Conservation (phyloP, 371 early-diverging fungal genomes). For the Actinomortierella wolfii region DNA sequence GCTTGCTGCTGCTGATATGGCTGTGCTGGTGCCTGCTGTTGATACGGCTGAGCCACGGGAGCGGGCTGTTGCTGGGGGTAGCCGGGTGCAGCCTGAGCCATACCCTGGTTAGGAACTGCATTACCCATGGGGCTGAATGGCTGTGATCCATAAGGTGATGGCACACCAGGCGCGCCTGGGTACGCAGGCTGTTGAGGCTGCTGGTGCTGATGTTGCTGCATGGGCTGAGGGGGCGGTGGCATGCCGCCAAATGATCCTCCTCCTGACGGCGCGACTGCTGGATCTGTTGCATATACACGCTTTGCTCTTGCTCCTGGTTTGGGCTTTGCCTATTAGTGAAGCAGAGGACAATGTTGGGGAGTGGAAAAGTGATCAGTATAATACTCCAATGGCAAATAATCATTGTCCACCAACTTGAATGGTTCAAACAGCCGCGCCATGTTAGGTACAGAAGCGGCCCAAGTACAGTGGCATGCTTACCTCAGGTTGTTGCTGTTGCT, state of each 20-base stretch:
- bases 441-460: no score
- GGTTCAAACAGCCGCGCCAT: no score
- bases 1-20: conserved; percentile 13
- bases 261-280: conserved; percentile 12
- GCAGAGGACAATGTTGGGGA: background rate
- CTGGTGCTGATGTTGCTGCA: conserved; percentile 9
- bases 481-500: no score
- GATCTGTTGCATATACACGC: conserved; percentile 33
- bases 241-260: conserved; percentile 15
- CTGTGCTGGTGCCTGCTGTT: conserved; percentile 12
- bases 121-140: background rate
- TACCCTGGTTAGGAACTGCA: no score
- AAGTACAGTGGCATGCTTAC: no score
- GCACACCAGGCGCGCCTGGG: no score
- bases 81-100: no score
- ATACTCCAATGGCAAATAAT: no score
- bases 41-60: conserved; percentile 10
- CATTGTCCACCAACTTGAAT: no score
- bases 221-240: conserved; percentile 27
- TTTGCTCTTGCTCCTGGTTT: conserved; percentile 42
- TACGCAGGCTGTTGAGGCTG: conserved; percentile 14
- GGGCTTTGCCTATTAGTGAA: conserved; percentile 21
- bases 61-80: background rate
- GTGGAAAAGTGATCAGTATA: no score
- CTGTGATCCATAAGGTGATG: conserved; percentile 16